Evolutionary conservation across 768 basidiomycete genomes (phyloP), one percentile per base, ranked within the genome.

Genomic region (Agrocybe praecox): DNA sequence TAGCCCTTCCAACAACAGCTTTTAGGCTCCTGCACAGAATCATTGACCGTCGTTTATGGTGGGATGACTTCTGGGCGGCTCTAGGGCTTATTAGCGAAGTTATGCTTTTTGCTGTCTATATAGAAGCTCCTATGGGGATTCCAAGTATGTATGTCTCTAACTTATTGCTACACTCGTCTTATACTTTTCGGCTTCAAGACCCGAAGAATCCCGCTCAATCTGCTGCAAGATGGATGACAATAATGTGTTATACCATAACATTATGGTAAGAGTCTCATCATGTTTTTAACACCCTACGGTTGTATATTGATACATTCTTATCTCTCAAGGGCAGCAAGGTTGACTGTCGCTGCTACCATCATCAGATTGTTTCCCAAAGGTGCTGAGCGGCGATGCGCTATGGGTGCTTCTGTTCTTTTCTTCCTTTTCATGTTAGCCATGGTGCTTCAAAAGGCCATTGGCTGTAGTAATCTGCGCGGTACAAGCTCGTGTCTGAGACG

Each of bases 341-440:
- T 62, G 15, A 55, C 55, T 12, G 57, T 62, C 11, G 47, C 53
- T 22, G 60, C 58, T 19, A 62, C 60, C 19, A 51, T 62, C 36
- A 53, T 58, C 19, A 36, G 60, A 21, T 47, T 62, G 14, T 19
- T 58, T 17, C 23, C 43, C 11, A 24, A 29, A 44, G 53, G 60
- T 18, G 17, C 14, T 7, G 32, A 52, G n/a, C 47, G 57, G 12
- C 29, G 45, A 47, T 11, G 6, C 14, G 21, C 48, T 23, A 46
- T 23, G 18, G 43, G 29, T 24, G 49, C 23, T 17, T 46, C 36
- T 14, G 18, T 34, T 8, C 4, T 52, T 10, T 59, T 59, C 26
- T 44, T 32, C 10, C 21, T 62, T 21, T 47, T 62, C n/a, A 34
- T 45, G 24, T 19, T 49, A 19, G 40, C 43, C 9, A 34, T 58